phyloP scores from a whole-genome alignment of 495 filamentous ascomycete species.

The Ramalina intermedia region DNA sequence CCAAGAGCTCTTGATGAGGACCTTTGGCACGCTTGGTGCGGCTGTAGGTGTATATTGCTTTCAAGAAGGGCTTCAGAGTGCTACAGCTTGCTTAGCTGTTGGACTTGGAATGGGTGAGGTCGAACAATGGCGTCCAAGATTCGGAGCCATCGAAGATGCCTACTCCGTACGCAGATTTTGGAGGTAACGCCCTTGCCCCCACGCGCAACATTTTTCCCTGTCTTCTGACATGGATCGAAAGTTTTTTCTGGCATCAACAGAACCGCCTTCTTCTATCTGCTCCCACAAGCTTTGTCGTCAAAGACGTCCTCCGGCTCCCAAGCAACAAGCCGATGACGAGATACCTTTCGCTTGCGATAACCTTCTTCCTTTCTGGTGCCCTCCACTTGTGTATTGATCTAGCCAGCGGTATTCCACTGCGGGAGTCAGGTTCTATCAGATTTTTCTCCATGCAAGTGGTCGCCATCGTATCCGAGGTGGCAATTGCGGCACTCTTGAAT shows the following conservation, averaged over 20 bases:
- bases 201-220: neutral
- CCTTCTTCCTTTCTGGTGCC: constrained; percentile 22
- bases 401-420: constrained; percentile 8
- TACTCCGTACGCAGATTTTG: constrained; percentile 23
- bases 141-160: constrained; percentile 19
- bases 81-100: neutral
- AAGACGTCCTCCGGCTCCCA: constrained; percentile 18
- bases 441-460: constrained; percentile 24
- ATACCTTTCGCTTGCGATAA: constrained; percentile 21
- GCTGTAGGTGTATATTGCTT: neutral
- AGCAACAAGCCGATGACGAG: constrained; percentile 18
- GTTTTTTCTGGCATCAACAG: constrained; percentile 30
- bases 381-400: constrained; percentile 18
- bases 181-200: constrained; percentile 15
- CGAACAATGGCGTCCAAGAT: constrained; percentile 21
- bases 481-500: constrained; percentile 12
- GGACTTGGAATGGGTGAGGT: neutral
- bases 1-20: neutral
- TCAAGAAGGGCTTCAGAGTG: neutral
- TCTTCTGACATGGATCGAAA: constrained; percentile 5
- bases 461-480: constrained; percentile 22
- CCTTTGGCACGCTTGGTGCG: neutral
- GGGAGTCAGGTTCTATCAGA: constrained; percentile 13
- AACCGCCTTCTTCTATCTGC: constrained; percentile 20
- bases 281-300: constrained; percentile 17